Evolutionary conservation across 2,329 filamentous ascomycete species (phyloP).

Genomic region (Epichloe sp.): DNA sequence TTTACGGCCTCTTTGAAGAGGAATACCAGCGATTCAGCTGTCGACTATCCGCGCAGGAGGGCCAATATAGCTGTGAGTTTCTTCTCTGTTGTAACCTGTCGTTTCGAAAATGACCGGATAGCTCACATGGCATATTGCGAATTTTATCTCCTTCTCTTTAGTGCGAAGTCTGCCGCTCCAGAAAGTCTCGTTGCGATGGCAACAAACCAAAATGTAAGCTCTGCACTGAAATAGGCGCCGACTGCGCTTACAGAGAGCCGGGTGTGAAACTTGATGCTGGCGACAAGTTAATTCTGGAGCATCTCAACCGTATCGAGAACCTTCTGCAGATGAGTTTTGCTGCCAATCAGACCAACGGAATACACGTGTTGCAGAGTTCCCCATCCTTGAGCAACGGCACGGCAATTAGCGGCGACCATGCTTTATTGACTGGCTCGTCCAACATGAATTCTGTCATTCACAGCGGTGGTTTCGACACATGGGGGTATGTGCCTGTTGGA

Average conservation of each 20-base stretch:
- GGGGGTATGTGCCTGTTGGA: conserved; percentile 40
- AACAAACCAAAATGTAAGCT: conserved; percentile 74
- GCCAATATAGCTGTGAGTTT: conserved; percentile 51
- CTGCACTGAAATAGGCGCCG: conserved; percentile 67
- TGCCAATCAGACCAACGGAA: conserved; percentile 33
- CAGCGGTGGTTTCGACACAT: conserved; percentile 57
- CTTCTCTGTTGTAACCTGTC: background rate
- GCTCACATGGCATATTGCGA: background rate
- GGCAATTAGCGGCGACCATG: conserved; percentile 42
- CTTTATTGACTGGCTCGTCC: conserved; percentile 30
- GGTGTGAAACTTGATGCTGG: conserved; percentile 79
- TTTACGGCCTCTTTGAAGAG: conserved; percentile 46
- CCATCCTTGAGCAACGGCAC: conserved; percentile 53
- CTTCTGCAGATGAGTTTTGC: conserved; percentile 60
- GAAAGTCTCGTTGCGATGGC: conserved; percentile 69
- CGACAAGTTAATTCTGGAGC: conserved; percentile 74
- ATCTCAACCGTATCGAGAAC: conserved; percentile 63
- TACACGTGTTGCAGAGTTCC: conserved; percentile 47
- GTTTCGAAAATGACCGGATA: background rate
- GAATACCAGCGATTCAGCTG: conserved; percentile 45
- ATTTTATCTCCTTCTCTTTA: conserved; percentile 17
- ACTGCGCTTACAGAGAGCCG: conserved; percentile 74
- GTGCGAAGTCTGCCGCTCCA: conserved; percentile 71
- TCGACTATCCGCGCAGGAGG: conserved; percentile 51
- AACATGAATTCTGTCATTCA: conserved; percentile 43